Evolutionary conservation across 2,329 filamentous ascomycete genomes (phyloP).

Genomic region (Dactylellina leptospora): DNA sequence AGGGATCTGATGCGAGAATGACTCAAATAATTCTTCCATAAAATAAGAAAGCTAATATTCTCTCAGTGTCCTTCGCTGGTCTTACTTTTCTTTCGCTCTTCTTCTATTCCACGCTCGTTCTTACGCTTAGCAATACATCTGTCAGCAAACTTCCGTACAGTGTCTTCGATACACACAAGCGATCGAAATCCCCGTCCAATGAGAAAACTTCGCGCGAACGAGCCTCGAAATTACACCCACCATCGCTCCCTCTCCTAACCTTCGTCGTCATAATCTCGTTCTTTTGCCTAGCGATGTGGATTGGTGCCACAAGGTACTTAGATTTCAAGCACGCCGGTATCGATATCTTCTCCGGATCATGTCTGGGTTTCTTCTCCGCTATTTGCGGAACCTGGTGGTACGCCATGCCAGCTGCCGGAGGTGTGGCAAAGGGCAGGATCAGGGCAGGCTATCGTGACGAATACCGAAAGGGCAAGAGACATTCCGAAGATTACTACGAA

Average conservation of each 20-base stretch:
- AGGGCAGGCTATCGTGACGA: constrained; percentile 39
- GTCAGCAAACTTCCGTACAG: constrained; percentile 33
- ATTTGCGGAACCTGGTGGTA: constrained; percentile 52
- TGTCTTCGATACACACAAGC: constrained; percentile 16
- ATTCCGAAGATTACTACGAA: constrained; percentile 15
- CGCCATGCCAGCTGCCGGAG: constrained; percentile 44
- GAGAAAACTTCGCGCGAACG: neutral
- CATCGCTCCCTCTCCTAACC: constrained; percentile 39
- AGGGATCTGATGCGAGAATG: too few relatives aligned
- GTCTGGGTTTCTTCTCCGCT: constrained; percentile 38
- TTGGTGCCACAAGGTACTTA: constrained; percentile 37
- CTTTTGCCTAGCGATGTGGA: constrained; percentile 51
- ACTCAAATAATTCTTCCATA: constrained; percentile 30
- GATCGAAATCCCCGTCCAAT: neutral
- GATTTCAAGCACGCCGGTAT: constrained; percentile 51
- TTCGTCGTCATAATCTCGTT: constrained; percentile 47
- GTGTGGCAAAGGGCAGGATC: constrained; percentile 44
- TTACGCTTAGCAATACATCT: constrained; percentile 63
- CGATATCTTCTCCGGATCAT: constrained; percentile 42
- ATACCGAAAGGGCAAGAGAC: neutral
- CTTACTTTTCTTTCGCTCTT: constrained; percentile 87
- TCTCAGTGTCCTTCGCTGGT: constrained; percentile 72
- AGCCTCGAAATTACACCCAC: constrained; percentile 36
- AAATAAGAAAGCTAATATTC: constrained; percentile 58
- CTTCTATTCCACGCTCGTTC: constrained; percentile 81